Evolutionary conservation across 106 monocot genomes (phyloP), one percentile per base, ranked within the genome.

Genomic region (Acanthochlamys bracteata): DNA sequence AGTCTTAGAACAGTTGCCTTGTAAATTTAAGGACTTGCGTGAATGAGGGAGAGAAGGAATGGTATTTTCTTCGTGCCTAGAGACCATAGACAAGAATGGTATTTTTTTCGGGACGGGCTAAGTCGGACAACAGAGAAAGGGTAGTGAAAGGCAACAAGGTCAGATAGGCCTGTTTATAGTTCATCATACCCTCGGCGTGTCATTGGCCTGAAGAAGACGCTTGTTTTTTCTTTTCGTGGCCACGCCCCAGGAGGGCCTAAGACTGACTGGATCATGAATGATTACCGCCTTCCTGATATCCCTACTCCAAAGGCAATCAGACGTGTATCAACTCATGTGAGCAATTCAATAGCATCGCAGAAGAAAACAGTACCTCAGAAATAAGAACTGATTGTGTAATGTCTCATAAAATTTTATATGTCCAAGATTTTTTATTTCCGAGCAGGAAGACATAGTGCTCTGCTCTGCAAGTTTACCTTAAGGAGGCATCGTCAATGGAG

Each of bases 241-340:
- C 78, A 89, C 1, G 89, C 89, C 9, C 93, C 93, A 0, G 74
- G 82, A 0, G 86, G 89, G 17, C 54, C 63, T 41, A 94, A 75
- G 79, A 89, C 93, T 20, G 83, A 86, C 16, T 94, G 93, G 89
- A 75, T 94, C 70, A 94, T 94, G 89, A 94, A 89, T 60, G 89
- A 94, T 70, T 94, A 89, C 73, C 80, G 93, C 8, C 74, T 94
- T 33, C 82, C 84, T 10, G 66, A 60, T 15, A 0, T 22, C 39
- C 9, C 63, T 10, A 15, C 27, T 17, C 17, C 53, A 4, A 43
- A 33, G 16, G 70, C 42, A 60, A 1, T 16, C 24, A 11, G 21
- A 20, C 20, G 9, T 49, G 17, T 2, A 49, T 14, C 2, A 49
- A 13, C 43, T 13, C 7, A 49, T 17, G 3, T 49, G 12, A 4